Evolutionary conservation across 2,329 filamentous ascomycete genomes (phyloP).

Genomic region (Epichloe sp.): DNA sequence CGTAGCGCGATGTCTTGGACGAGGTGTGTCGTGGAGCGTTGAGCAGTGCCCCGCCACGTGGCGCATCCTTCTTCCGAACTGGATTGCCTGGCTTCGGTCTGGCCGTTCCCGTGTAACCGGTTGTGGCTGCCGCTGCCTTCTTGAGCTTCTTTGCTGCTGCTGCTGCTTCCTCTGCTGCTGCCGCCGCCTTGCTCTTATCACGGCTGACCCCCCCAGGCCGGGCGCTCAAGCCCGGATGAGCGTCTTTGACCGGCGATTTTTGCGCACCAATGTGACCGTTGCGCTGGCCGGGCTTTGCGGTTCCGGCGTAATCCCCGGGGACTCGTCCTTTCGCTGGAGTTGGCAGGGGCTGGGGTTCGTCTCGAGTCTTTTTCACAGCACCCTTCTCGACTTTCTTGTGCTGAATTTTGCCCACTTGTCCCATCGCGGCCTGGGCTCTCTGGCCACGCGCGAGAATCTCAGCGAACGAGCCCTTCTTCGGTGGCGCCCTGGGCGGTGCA

Average conservation of each 20-base stretch:
- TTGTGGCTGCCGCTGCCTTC: slow-evolving; percentile 48
- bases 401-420: slow-evolving; percentile 57
- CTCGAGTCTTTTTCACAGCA: slow-evolving; percentile 36
- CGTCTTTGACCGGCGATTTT: slow-evolving; percentile 3
- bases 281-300: slow-evolving; percentile 16
- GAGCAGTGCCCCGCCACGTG: slow-evolving; percentile 29
- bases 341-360: slow-evolving; percentile 16
- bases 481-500: slow-evolving; percentile 29
- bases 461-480: slow-evolving; percentile 61
- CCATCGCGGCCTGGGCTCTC: slow-evolving; percentile 46
- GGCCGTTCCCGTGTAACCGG: slow-evolving; percentile 52
- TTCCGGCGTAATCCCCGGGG: slow-evolving; percentile 17
- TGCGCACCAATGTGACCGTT: slow-evolving; percentile 11
- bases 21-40: slow-evolving; percentile 18
- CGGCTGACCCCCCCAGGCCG: not conserved
- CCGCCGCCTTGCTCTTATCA: slow-evolving; percentile 8
- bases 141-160: slow-evolving; percentile 44
- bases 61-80: slow-evolving; percentile 19
- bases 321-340: slow-evolving; percentile 14
- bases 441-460: slow-evolving; percentile 63
- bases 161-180: slow-evolving; percentile 11
- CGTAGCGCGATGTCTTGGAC: slow-evolving; percentile 27
- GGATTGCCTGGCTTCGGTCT: slow-evolving; percentile 35
- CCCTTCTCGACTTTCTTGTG: slow-evolving; percentile 59
- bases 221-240: slow-evolving; percentile 1